Base-by-base conservation (phyloP, 2,329 filamentous ascomycete species). In the Fusarium nanum region DNA sequence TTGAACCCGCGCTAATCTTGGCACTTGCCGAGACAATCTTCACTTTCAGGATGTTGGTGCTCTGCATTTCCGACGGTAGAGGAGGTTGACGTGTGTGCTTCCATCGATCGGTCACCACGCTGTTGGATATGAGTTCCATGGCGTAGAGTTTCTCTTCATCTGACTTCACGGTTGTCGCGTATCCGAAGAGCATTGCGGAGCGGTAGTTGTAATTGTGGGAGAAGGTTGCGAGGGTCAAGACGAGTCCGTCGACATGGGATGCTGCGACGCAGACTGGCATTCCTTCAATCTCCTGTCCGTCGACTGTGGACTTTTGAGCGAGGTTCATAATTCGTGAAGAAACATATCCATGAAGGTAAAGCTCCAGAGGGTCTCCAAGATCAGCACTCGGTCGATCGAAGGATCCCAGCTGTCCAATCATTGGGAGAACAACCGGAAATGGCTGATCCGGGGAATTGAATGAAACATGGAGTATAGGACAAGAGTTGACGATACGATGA, bases 191-290 rank as follows among this genome's bases (percentile, higher is more conserved):
- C 5, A 93, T 83, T 8, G 92, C 92, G 34, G 90, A 93, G 61
- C 93, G 92, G 82, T 96, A 97, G 83, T 97, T 95, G 83, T 93
- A 94, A 81, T 88, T 92, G 83, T 97, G 93, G 60, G 87, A 88
- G 81, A 92, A 92, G 9, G 93, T 92, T 0, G 93, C 93, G 9
- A 97, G 86, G 13, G 92, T 87, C 45, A 97, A 87, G 10, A 97
- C 89, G 54, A 96, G 83, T 27, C 93, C 93, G 79, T 97, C 93
- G 37, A 97, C 81, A 76, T 92, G 89, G 46, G 89, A 92, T 1
- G 91, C 92, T 16, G 91, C 87, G 27, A 96, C 84, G 73, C 88
- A 92, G 47, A 97, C 81, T 1, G 93, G 92, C 25, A 97, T 80
- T 9, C 91, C 90, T 22, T 83, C 74, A 0, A 53, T 6, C 14